Conservation (phyloP, 2,329 filamentous ascomycete species). For the Colletotrichum australisinense region DNA sequence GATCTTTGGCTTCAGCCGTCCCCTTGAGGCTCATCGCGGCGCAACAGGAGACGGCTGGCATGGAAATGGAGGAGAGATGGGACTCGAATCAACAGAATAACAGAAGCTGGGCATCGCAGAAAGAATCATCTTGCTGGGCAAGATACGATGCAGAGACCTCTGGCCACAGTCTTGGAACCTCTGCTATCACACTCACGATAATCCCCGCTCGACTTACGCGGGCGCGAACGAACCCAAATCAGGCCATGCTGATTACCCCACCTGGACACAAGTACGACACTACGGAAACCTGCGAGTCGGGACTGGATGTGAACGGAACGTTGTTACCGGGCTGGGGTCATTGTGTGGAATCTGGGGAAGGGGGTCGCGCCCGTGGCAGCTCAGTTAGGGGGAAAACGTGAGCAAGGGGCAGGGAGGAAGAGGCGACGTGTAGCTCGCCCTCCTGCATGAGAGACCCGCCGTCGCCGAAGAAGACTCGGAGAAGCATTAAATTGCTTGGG, state of each 20-base stretch:
- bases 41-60: slow-evolving; percentile 25
- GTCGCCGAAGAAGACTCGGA: slow-evolving; percentile 7
- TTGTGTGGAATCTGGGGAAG: slow-evolving; percentile 21
- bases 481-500: slow-evolving; percentile 9
- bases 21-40: slow-evolving; percentile 9
- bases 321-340: slow-evolving; percentile 28
- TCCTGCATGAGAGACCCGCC: slow-evolving; percentile 19
- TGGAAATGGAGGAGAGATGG: slow-evolving; percentile 44
- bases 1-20: slow-evolving; percentile 43
- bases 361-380: slow-evolving; percentile 23
- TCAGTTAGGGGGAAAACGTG: background rate
- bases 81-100: slow-evolving; percentile 39
- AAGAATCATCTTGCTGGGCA: slow-evolving; percentile 45
- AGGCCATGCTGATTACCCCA: slow-evolving; percentile 36
- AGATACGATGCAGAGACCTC: slow-evolving; percentile 40
- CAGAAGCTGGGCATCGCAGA: slow-evolving; percentile 44
- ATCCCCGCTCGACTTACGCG: background rate
- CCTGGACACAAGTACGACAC: slow-evolving; percentile 25
- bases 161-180: slow-evolving; percentile 21
- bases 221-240: slow-evolving; percentile 24
- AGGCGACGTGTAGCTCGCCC: slow-evolving; percentile 30
- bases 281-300: slow-evolving; percentile 33
- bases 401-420: background rate
- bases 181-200: slow-evolving; percentile 16
- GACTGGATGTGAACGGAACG: slow-evolving; percentile 23